phyloP scores from a whole-genome alignment of 2,329 filamentous ascomycete species.

The Claviceps citrina region DNA sequence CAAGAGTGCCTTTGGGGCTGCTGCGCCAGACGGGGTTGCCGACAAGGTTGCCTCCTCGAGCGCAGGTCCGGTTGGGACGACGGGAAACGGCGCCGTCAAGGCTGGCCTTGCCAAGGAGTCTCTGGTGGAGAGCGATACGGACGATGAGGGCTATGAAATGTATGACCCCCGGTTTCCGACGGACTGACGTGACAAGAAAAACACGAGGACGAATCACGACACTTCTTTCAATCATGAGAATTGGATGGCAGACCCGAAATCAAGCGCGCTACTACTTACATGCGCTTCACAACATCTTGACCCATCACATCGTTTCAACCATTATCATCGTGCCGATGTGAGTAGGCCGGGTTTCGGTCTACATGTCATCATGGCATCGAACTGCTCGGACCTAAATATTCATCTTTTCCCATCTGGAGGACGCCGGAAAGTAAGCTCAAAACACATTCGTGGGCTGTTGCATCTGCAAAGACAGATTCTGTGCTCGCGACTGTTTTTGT shows the following conservation, averaged over 20 bases:
- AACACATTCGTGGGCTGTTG: background rate
- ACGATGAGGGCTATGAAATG: slow-evolving; percentile 56
- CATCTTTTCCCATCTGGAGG: background rate
- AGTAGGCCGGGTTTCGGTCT: background rate
- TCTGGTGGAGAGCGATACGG: slow-evolving; percentile 43
- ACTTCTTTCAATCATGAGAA: background rate
- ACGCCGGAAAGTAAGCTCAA: background rate
- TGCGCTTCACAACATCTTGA: background rate
- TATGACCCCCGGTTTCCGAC: slow-evolving; percentile 48
- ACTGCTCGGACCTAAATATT: background rate
- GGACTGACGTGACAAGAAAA: slow-evolving; percentile 28
- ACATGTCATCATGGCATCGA: background rate
- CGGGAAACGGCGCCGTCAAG: slow-evolving; percentile 13
- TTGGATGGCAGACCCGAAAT: background rate
- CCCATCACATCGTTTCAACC: background rate
- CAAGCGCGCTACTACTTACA: background rate
- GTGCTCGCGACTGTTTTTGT: slow-evolving; percentile 2
- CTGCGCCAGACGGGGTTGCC: slow-evolving; percentile 24
- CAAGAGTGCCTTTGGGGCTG: slow-evolving; percentile 56
- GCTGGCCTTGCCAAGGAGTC: slow-evolving; percentile 11
- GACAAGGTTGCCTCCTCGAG: background rate
- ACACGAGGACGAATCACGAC: background rate
- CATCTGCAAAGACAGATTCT: background rate
- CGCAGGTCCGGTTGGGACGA: background rate
- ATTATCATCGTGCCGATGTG: background rate